Base-by-base conservation (phyloP, 371 early-diverging fungal genomes). In the Lichtheimia ornata region DNA sequence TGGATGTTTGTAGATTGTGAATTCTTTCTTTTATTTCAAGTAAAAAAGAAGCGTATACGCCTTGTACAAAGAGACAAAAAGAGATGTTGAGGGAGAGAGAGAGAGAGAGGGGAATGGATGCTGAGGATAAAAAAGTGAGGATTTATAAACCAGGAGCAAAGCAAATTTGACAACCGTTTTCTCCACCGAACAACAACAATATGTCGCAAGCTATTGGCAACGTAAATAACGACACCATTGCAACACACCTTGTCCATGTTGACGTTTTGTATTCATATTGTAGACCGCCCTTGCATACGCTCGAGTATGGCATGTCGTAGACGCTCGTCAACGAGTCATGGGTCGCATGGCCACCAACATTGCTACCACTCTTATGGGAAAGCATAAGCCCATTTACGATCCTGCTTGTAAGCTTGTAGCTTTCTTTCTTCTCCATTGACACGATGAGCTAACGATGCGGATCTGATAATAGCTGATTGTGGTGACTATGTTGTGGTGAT, bases 401-500 rank as follows among this genome's bases (percentile, higher is more conserved):
- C 96, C 95, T 44, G 93, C 95, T 44, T 82, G 94, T 96, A 85
- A 63, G 70, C 42, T 35, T 35, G 11, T 11, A 30, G 6, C 11
- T 28, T 28, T 5, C 7, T 7, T 28, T 28, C 28, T 28, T 11
- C 35, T 35, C 35, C 11, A 9, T 35, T 35, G 28, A 28, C 28
- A 28, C 4, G 28, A 4, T 9, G 9, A 35, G 5, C 35, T 11
- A 35, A 35, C 35, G 35, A 35, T 11, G 5, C 4, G 28, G 4
- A 2, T 7, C 4, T 4, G 35, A 35, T 22, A 22, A 18, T 80
- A 92, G 94, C 91, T 25, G 97, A 98, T 79, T 92, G 92, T 75
- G 99, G 99, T 41, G 99, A 98, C 74, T 96, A 96, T 69, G 97
- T 98, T 1, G 97, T 99, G 12, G 97, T 99, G 22, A 90, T 95